A percentile compares a stretch with the other conserved stretches of the same genome.
phyloP scores from a whole-genome alignment of 2,329 filamentous ascomycete genomes.

The Penicillium sp. region DNA sequence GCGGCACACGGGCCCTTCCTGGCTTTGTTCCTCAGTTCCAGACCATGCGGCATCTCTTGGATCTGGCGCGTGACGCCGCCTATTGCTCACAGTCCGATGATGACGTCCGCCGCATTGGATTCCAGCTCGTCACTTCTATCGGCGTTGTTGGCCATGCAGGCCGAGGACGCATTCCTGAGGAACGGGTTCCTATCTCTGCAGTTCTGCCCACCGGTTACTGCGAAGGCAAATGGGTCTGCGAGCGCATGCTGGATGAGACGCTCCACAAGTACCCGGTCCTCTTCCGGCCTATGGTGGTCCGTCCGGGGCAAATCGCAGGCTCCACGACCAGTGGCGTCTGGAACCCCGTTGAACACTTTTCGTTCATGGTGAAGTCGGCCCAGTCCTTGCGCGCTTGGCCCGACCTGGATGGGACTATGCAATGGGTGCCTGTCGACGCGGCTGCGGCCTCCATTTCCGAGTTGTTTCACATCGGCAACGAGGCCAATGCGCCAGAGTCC shows the following conservation, averaged over 20 bases:
- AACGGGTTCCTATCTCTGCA: conserved; percentile 4
- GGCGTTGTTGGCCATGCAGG: conserved; percentile 10
- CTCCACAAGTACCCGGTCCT: conserved; percentile 7
- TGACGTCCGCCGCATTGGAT: conserved; percentile 7
- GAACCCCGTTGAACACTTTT: conserved; percentile 14
- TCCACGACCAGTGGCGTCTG: conserved; percentile 15
- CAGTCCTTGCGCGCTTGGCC: conserved; percentile 11
- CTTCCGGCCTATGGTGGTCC: conserved; percentile 13
- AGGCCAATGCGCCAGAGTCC: neutral
- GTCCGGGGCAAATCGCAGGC: conserved; percentile 15
- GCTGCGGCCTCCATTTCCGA: conserved; percentile 8
- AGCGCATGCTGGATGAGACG: conserved; percentile 16
- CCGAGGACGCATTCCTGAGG: conserved; percentile 6
- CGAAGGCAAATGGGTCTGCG: conserved; percentile 16
- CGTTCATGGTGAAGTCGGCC: conserved; percentile 12
- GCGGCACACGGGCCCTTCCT: conserved; percentile 16
- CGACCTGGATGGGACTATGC: conserved; percentile 10
- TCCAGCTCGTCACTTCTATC: conserved; percentile 22
- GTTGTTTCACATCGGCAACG: neutral
- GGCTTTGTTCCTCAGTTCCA: conserved; percentile 36
- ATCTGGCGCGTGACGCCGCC: conserved; percentile 43
- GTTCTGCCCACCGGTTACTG: conserved; percentile 13
- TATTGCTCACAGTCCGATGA: neutral
- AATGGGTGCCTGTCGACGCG: conserved; percentile 14
- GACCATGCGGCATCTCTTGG: conserved; percentile 54